Evolutionary conservation across 208 protist genomes (phyloP).

Genomic region (Acanthamoeba castellanii): DNA sequence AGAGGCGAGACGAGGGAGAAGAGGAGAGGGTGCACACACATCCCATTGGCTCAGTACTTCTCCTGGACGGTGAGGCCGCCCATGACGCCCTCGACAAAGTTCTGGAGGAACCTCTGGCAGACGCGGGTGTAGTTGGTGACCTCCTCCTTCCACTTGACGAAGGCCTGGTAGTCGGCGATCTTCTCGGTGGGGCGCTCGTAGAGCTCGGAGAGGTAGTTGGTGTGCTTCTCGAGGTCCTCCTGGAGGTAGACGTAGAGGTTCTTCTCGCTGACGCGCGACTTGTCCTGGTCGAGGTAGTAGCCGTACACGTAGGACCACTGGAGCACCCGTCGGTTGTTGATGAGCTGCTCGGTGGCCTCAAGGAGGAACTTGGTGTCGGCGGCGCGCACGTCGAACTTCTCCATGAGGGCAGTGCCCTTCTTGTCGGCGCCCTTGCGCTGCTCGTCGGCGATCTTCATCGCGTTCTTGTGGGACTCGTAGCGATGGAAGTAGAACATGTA

Average conservation of each 20-base stretch:
- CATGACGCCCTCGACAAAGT: constrained; percentile 83
- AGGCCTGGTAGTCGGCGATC: constrained; percentile 83
- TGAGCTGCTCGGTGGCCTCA: constrained; percentile 83
- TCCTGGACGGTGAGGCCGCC: constrained; percentile 78
- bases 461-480: constrained; percentile 74
- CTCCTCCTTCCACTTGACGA: constrained; percentile 86
- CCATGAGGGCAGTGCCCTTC: constrained; percentile 79
- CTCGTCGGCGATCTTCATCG: constrained; percentile 84
- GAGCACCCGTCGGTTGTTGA: constrained; percentile 80
- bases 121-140: constrained; percentile 87
- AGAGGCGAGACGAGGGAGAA: background rate
- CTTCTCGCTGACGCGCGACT: constrained; percentile 72
- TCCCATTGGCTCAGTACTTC: constrained; percentile 39
- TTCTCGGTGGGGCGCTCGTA: constrained; percentile 85
- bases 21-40: background rate
- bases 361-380: constrained; percentile 85
- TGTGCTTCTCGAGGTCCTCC: constrained; percentile 87
- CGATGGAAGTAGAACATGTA: constrained; percentile 78
- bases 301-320: constrained; percentile 87
- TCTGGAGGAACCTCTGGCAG: constrained; percentile 78
- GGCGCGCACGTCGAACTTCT: constrained; percentile 83
- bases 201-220: constrained; percentile 83
- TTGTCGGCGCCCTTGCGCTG: constrained; percentile 80
- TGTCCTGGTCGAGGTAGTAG: constrained; percentile 83
- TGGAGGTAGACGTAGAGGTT: constrained; percentile 87